Base-by-base conservation (phyloP, 768 basidiomycete species). In the Vishniacozyma victoriae region DNA sequence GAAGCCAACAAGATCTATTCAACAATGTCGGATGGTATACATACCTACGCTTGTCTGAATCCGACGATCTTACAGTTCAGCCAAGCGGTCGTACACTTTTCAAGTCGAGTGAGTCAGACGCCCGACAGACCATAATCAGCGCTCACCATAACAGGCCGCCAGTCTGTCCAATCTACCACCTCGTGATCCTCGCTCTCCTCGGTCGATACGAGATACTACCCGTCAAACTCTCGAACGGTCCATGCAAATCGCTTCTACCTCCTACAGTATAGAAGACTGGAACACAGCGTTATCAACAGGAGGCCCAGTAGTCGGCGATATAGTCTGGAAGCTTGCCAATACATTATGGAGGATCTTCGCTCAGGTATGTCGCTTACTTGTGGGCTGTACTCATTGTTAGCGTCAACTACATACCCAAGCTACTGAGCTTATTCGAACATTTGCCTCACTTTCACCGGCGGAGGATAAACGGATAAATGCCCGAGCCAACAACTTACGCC, bases 391-490 rank as follows among this genome's bases (percentile, higher is more conserved):
- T n/a, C 14, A 33, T 48, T 14, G 27, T 20, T 6, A 67, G 61
- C 43, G 64, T 4, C 60, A 59, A 50, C 57, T 67, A 3, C 64
- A 67, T 31, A 56, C 59, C 16, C 64, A 67, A 48, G 49, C 64
- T 0, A 37, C 55, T n/a, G 61, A 59, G 20, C 45, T 67, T 3
- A 40, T 38, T 0, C 46, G 49, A 26, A 48, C 61, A 11, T 27
- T 67, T 15, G 35, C 43, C 24, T 50, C 50, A 5, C 46, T 67
- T n/a, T 35, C 40, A 4, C 64, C 64, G 2, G 25, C 41, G 2
- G 64, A 67, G 31, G 51, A 61, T 9, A 61, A 51, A 35, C 50
- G 64, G 3, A 31, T 67, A 3, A 27, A 46, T 5, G 37, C 59
- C 2, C 33, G 64, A 41, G 55, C 50, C 2, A 22, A 46, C 3